phyloP scores from a whole-genome alignment of 495 filamentous ascomycete genomes.

The Tuber umbilicatum region DNA sequence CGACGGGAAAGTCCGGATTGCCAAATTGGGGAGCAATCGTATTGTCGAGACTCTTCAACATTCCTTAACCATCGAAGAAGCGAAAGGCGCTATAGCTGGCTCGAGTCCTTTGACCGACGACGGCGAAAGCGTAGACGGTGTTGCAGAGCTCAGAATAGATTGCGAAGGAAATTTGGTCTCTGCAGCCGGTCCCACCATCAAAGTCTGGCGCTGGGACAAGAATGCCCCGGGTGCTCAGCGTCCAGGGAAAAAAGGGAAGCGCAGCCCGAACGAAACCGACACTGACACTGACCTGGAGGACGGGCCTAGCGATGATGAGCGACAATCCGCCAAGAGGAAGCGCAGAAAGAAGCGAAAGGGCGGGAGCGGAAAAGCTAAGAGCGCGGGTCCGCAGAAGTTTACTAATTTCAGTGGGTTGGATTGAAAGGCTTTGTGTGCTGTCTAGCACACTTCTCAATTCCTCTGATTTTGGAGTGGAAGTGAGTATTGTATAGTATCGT shows the following conservation, averaged over 20 bases:
- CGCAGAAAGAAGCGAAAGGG: constrained; percentile 38
- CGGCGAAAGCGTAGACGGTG: constrained; percentile 23
- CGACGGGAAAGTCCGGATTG: constrained; percentile 37
- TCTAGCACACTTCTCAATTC: background rate
- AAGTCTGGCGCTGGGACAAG: constrained; percentile 29
- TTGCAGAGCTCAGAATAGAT: constrained; percentile 34
- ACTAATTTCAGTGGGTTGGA: constrained; percentile 32
- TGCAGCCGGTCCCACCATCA: constrained; percentile 28
- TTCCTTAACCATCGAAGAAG: constrained; percentile 30
- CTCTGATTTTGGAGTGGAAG: background rate
- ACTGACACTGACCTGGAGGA: constrained; percentile 21
- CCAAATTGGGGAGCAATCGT: constrained; percentile 36
- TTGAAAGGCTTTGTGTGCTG: background rate
- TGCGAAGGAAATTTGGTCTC: constrained; percentile 34
- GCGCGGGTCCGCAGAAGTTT: constrained; percentile 26
- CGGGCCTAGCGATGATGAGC: constrained; percentile 25
- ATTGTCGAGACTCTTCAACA: constrained; percentile 34
- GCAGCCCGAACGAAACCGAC: constrained; percentile 16
- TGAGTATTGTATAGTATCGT: background rate
- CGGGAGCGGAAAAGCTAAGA: constrained; percentile 37
- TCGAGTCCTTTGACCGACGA: background rate
- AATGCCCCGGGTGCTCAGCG: constrained; percentile 5
- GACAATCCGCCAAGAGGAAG: constrained; percentile 24
- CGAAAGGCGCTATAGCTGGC: background rate
- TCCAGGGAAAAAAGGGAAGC: constrained; percentile 12